These are phyloP conservation scores for Vitis vinifera DNA, from an alignment of 164 flowering plant genomes.

Conservation along the genomic window ASM3070453v1 NC_081815.1:748501-749000, in stretches of 20 bases:
- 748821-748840: slow-evolving; percentile 91
- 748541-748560: too few relatives aligned
- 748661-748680: too few relatives aligned
- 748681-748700: too few relatives aligned
- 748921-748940: slow-evolving; percentile 60
- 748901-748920: slow-evolving; percentile 76
- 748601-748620: too few relatives aligned
- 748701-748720: too few relatives aligned
- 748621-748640: too few relatives aligned
- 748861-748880: slow-evolving; percentile 65
- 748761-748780: slow-evolving; percentile 33
- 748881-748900: slow-evolving; percentile 80
- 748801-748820: slow-evolving; percentile 85
- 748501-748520: too few relatives aligned
- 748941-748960: slow-evolving; percentile 52
- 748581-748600: too few relatives aligned
- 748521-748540: too few relatives aligned
- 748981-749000: slow-evolving; percentile 53
- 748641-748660: too few relatives aligned
- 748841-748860: slow-evolving; percentile 53
- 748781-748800: slow-evolving; percentile 79
- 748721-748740: neutral
- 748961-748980: slow-evolving; percentile 65
- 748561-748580: too few relatives aligned
- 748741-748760: neutral